These are phyloP conservation scores for Boletus subcaerulescens DNA, from an alignment of 768 basidiomycete genomes.

Conservation along the genomic window DNA sequence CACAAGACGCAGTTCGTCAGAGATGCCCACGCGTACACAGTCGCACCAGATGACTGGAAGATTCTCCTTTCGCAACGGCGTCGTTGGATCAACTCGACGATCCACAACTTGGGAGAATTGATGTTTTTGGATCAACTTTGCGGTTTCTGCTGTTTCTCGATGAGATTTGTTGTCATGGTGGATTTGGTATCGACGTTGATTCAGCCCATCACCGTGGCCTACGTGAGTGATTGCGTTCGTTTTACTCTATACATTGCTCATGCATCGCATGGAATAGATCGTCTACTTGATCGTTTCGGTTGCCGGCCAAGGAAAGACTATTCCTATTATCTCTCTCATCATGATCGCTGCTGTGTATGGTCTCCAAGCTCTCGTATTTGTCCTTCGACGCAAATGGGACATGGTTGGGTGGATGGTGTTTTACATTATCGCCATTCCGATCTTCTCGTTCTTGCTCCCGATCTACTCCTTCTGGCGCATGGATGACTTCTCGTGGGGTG, in stretches of 20 bases:
- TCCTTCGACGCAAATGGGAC: slow-evolving; percentile 94
- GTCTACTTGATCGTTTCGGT: slow-evolving; percentile 85
- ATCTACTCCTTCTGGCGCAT: slow-evolving; percentile 97
- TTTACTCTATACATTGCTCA: slow-evolving; percentile 4
- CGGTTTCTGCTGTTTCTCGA: slow-evolving; percentile 98
- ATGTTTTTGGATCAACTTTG: slow-evolving; percentile 89
- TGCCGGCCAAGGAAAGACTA: slow-evolving; percentile 56
- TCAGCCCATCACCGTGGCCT: slow-evolving; percentile 84
- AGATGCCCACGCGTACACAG: slow-evolving; percentile 91
- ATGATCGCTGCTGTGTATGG: slow-evolving; percentile 96
- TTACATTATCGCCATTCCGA: slow-evolving; percentile 92
- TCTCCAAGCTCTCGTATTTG: slow-evolving; percentile 87
- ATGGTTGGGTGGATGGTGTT: slow-evolving; percentile 98
- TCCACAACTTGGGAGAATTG: slow-evolving; percentile 94
- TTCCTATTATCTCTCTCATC: slow-evolving; percentile 81
- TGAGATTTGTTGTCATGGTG: slow-evolving; percentile 98
- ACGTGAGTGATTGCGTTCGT: slow-evolving; percentile 51
- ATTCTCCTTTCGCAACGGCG: slow-evolving; percentile 93
- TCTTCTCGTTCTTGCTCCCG: slow-evolving; percentile 90
- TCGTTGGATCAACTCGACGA: slow-evolving; percentile 99
- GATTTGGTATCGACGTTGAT: slow-evolving; percentile 87
- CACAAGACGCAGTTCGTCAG: slow-evolving; percentile 96
- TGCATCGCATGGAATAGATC: slow-evolving; percentile 46
- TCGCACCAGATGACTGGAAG: slow-evolving; percentile 95
- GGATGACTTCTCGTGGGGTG: slow-evolving; percentile 98